Base-by-base conservation (phyloP, 805 yeast species). In the Monosporozyma yasuniensis region DNA sequence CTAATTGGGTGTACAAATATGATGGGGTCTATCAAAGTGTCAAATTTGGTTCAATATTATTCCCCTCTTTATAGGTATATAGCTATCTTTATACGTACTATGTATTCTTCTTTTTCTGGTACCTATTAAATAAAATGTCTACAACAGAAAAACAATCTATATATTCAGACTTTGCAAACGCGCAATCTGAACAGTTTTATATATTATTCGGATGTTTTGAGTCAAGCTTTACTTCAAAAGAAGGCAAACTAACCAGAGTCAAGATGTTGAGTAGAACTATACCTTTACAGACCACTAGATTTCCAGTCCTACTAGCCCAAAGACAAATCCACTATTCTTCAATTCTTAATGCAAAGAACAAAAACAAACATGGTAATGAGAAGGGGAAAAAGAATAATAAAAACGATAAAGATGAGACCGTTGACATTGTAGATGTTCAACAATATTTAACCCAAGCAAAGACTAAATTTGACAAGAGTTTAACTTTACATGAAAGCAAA, bases 401-500 rank as follows among this genome's bases (percentile, higher is more conserved):
- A 14, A 12, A 2, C 7, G 42, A 46, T 16, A 34, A 42, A 16
- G 44, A 44, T 16, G 49, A 43, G 10, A 28, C 32, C 39, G 21
- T 19, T 1, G 53, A 50, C 3, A 35, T 44, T 2, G 46, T 50
- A 2, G 53, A 54, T 42, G 50, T 54, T 14, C 44, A 47, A 18
- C 34, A 37, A 30, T 54, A 51, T 47, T 6, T 54, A 10, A 44
- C 11, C 1, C 50, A 50, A 38, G 53, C 54, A 3, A 56, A 52
- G 25, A 48, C 42, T 5, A 54, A 53, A 30, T 83, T 79, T 58
- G 70, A 76, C 28, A 64, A 67, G 10, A 68, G 83, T 0, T 54
- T 84, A 8, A 79, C 76, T 0, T 62, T 67, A 38, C 84, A 81
- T 61, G 69, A 74, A 47, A 79, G 77, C 53, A 75, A 74, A 51